Base-by-base conservation (phyloP, 2,329 filamentous ascomycete species). In the Exophiala oligosperma region DNA sequence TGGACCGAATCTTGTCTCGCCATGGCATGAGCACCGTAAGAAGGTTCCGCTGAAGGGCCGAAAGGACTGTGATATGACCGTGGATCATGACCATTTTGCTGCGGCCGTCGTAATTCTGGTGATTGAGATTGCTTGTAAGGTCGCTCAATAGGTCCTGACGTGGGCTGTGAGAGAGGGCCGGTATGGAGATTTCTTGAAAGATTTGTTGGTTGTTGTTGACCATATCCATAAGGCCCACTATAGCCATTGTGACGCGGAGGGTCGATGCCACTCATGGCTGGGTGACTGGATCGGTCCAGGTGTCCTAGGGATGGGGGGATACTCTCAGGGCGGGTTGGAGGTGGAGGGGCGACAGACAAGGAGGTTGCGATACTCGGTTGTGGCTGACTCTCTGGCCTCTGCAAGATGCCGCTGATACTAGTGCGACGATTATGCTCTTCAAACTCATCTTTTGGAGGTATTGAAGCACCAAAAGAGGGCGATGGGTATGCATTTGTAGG, bases 381-480 rank as follows among this genome's bases (percentile, higher is more conserved):
- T 38, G 66, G 66, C 40, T 65, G 64, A 58, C 66, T 78, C 57
- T 68, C 77, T 6, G 76, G 73, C 47, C 76, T 71, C 57, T 73
- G 71, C 35, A 74, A 72, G 2, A 75, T 71, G n/a, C 72, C 75
- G 54, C 70, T 74, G 40, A 77, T 70, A 58, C 76, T 78, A 63
- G 73, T 70, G n/a, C 76, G 73, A 57, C 75, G 72, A 26, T 71
- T 51, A 23, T 57, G 61, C 47, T 67, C 64, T 23, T 60, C 61
- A 35, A 54, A 57, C 11, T 66, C 65, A 49, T 66, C 62, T 48
- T 54, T 64, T 12, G 38, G 41, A 41, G 44, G 38, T 11, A 44
- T 24, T 5, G 58, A 40, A 21, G 61, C 49, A 28, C 57, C 58
- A 52, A 59, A 61, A 3, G 61, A 55, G 40, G 61, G 57, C 24